These are phyloP conservation scores for Drechmeria coniospora DNA, from an alignment of 2,329 filamentous ascomycete genomes.

Conservation along the genomic window DNA sequence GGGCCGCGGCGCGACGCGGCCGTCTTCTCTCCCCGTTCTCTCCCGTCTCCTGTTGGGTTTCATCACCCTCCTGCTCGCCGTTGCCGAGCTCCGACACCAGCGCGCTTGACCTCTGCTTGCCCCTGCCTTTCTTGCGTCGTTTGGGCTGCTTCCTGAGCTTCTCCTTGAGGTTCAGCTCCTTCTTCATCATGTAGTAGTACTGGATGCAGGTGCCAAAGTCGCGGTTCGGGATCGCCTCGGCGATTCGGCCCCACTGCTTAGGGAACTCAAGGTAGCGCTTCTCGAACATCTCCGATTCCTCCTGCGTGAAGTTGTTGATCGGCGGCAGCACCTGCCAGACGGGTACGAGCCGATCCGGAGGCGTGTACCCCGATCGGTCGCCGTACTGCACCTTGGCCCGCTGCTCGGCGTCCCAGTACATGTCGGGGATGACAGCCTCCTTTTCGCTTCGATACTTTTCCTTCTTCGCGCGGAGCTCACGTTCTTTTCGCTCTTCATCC, in stretches of 20 bases:
- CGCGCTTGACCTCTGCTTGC: slow-evolving; percentile 46
- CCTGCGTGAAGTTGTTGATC: slow-evolving; percentile 57
- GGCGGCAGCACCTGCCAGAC: slow-evolving; percentile 59
- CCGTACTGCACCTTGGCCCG: slow-evolving; percentile 42
- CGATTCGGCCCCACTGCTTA: slow-evolving; percentile 72
- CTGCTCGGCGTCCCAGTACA: slow-evolving; percentile 49
- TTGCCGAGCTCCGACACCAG: slow-evolving; percentile 51
- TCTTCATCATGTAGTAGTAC: slow-evolving; percentile 73
- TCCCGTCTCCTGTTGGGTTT: slow-evolving; percentile 36
- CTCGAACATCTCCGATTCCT: slow-evolving; percentile 57
- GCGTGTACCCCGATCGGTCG: slow-evolving; percentile 50
- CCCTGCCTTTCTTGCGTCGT: slow-evolving; percentile 40
- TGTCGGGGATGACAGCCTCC: slow-evolving; percentile 58
- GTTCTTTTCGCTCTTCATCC: slow-evolving; percentile 54
- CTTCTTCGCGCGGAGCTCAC: slow-evolving; percentile 46
- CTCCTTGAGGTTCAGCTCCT: slow-evolving; percentile 60
- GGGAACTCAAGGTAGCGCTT: slow-evolving; percentile 59
- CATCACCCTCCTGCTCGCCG: slow-evolving; percentile 39
- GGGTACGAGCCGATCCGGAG: slow-evolving; percentile 50
- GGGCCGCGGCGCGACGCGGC: slow-evolving; percentile 51
- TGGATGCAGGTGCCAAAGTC: slow-evolving; percentile 71
- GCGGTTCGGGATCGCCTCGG: slow-evolving; percentile 48
- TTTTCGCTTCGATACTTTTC: slow-evolving; percentile 61
- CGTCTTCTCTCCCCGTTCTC: slow-evolving; percentile 46
- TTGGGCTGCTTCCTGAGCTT: slow-evolving; percentile 52